Conservation (phyloP, 805 yeast species). For the Monosporozyma siamensis region DNA sequence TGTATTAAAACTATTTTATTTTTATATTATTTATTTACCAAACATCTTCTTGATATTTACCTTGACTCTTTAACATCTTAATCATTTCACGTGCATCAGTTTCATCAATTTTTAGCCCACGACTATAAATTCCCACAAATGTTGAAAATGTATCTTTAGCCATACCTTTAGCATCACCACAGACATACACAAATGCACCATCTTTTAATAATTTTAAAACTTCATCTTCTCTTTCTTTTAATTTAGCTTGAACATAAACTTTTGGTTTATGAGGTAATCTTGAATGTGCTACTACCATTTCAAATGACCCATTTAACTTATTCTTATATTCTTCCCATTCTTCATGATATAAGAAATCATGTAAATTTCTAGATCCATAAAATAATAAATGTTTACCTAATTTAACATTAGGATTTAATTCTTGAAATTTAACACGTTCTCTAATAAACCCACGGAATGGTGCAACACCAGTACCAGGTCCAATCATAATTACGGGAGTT, state of each 20-base stretch:
- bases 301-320: constrained; percentile 51
- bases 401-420: constrained; percentile 27
- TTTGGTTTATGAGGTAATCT: constrained; percentile 52
- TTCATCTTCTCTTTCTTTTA: constrained; percentile 42
- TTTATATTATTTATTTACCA: constrained; percentile 50
- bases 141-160: constrained; percentile 84
- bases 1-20: no score
- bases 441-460: constrained; percentile 93
- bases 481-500: constrained; percentile 86
- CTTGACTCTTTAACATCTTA: constrained; percentile 70
- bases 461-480: constrained; percentile 98
- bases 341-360: constrained; percentile 78
- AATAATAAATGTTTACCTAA: constrained; percentile 72
- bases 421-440: constrained; percentile 61
- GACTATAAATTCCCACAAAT: constrained; percentile 50
- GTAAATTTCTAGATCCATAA: constrained; percentile 80
- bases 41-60: constrained; percentile 94
- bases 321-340: constrained; percentile 80
- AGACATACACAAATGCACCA: constrained; percentile 88
- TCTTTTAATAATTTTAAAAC: constrained; percentile 40
- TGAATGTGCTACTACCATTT: constrained; percentile 76
- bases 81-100: constrained; percentile 69
- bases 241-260: constrained; percentile 78
- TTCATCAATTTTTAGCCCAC: constrained; percentile 51
- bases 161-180: constrained; percentile 96